Conservation (phyloP, 805 yeast species). For the Candida pseudofarinosa region DNA sequence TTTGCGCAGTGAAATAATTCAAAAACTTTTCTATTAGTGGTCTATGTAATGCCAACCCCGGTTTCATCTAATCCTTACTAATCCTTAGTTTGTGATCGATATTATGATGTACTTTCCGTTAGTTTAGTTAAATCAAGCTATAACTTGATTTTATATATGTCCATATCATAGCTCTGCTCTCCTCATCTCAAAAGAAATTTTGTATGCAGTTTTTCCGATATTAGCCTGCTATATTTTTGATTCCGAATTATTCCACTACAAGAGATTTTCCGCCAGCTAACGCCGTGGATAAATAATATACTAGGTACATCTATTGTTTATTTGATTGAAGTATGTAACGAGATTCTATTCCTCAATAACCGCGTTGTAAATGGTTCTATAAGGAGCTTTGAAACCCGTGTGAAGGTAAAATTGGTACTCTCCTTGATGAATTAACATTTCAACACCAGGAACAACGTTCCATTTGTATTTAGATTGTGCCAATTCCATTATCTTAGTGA, state of each 20-base stretch:
- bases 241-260: neutral
- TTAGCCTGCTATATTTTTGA: neutral
- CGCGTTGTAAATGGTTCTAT: conserved; percentile 55
- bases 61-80: neutral
- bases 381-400: conserved; percentile 66
- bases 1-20: neutral
- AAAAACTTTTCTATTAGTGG: neutral
- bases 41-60: neutral
- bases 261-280: neutral
- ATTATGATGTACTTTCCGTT: too few relatives aligned
- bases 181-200: neutral
- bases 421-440: conserved; percentile 93
- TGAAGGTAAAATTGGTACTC: conserved; percentile 78
- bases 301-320: too few relatives aligned
- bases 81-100: too few relatives aligned
- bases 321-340: too few relatives aligned
- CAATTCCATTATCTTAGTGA: conserved; percentile 80
- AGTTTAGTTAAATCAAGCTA: too few relatives aligned
- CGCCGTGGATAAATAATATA: too few relatives aligned
- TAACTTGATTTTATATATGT: too few relatives aligned
- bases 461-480: conserved; percentile 63
- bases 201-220: neutral
- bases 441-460: conserved; percentile 86
- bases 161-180: neutral
- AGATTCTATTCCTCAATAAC: conserved; percentile 39